phyloP scores from a whole-genome alignment of 805 yeast species.

The Candida sonorensis region DNA sequence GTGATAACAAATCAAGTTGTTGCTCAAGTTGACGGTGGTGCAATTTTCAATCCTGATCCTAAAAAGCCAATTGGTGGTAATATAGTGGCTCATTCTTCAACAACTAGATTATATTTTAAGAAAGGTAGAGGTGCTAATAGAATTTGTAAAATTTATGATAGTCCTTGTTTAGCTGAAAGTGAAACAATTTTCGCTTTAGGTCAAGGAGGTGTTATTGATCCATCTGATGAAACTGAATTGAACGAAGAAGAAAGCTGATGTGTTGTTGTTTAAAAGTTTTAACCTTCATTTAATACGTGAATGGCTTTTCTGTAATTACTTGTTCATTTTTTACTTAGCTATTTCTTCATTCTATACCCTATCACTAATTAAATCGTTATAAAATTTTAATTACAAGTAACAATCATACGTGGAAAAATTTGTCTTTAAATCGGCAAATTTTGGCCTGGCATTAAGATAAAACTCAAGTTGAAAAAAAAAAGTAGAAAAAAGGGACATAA shows the following conservation, averaged over 20 bases:
- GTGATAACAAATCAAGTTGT: constrained; percentile 95
- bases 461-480: too few relatives aligned
- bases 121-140: constrained; percentile 92
- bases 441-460: too few relatives aligned
- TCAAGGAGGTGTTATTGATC: constrained; percentile 96
- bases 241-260: constrained; percentile 46
- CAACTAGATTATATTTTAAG: constrained; percentile 83
- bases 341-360: too few relatives aligned
- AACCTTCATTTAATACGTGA: too few relatives aligned
- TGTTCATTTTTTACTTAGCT: too few relatives aligned
- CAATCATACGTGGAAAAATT: too few relatives aligned
- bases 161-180: constrained; percentile 94
- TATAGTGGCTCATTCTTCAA: constrained; percentile 93
- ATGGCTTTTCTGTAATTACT: too few relatives aligned
- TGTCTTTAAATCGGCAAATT: too few relatives aligned
- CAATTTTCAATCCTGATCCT: constrained; percentile 87
- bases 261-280: neutral
- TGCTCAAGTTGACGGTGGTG: constrained; percentile 94
- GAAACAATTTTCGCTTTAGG: constrained; percentile 94
- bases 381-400: too few relatives aligned
- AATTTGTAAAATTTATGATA: constrained; percentile 89
- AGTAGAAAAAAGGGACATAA: too few relatives aligned
- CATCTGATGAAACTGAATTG: constrained; percentile 39
- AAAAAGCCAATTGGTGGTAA: constrained; percentile 98
- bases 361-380: too few relatives aligned